A percentile compares a stretch with the other conserved stretches of the same genome.
Conservation (phyloP, 1,284 basidiomycete genomes). For the Uromyces viciae-fabae region DNA sequence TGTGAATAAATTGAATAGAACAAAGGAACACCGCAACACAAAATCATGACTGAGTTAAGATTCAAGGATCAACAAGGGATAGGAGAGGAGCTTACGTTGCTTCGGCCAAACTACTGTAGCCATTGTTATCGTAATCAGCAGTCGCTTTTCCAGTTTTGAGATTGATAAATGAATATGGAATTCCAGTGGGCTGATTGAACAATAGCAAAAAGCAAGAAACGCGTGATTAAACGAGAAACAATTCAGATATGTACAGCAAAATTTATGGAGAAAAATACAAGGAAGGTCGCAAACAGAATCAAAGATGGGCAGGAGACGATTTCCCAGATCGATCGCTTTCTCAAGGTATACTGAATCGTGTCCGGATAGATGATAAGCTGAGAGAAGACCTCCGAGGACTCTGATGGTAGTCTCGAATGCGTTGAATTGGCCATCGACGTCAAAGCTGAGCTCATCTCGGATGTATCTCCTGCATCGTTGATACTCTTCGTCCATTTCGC, state of each 20-base stretch:
- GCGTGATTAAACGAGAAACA: background rate
- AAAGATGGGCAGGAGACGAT: slow-evolving; percentile 80
- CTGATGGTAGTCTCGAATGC: slow-evolving; percentile 89
- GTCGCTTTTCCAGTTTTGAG: slow-evolving; percentile 66
- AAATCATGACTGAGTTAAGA: background rate
- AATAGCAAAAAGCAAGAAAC: background rate
- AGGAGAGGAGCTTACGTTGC: slow-evolving; percentile 57
- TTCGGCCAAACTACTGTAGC: slow-evolving; percentile 75
- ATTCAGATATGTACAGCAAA: background rate
- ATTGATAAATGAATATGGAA: slow-evolving; percentile 77
- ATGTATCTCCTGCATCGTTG: slow-evolving; percentile 55
- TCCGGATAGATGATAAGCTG: slow-evolving; percentile 69
- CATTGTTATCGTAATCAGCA: slow-evolving; percentile 65
- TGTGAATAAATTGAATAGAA: background rate
- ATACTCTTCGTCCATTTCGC: slow-evolving; percentile 24
- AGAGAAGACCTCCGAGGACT: slow-evolving; percentile 74
- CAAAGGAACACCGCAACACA: background rate
- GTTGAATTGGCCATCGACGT: slow-evolving; percentile 74
- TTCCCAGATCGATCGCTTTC: slow-evolving; percentile 73
- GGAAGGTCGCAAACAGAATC: slow-evolving; percentile 59
- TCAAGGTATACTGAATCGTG: slow-evolving; percentile 68
- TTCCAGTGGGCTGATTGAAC: slow-evolving; percentile 62
- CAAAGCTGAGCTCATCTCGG: slow-evolving; percentile 66
- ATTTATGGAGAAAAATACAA: background rate
- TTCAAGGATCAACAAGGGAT: background rate